Base-by-base conservation (phyloP, 352 stramenopile genomes). In the Globisporangium sylvaticum region DNA sequence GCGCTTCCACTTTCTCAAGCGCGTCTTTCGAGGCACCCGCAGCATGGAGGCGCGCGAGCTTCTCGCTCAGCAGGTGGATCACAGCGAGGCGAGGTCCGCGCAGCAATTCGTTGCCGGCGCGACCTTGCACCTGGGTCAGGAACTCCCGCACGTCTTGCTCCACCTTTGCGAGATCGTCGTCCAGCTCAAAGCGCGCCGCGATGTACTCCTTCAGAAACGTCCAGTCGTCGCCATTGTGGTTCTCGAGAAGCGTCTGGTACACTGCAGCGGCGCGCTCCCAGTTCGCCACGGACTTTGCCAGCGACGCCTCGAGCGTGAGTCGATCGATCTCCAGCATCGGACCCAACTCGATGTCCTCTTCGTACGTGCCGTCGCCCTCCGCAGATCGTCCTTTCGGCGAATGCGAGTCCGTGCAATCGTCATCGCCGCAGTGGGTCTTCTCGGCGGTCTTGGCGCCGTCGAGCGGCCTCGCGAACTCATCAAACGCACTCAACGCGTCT, bases 141-240 rank as follows among this genome's bases (percentile, higher is more conserved):
- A 89, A 86, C 0, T 42, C 66, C 9, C 73, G 60, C 12, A 84
- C 56, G 37, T 81, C 59, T 34, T 78, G 65, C 20, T 73, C 65
- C 1, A 88, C 66, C 22, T 48, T 18, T n/a, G 65, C 65, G 10
- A 75, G 12, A 25, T 70, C 73, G 18, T 62, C 66, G 46, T 70
- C 71, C 22, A 84, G 63, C 39, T 84, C 44, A 24, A 92, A 83
- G 46, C 71, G 71, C 27, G 80, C 81, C 25, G 67, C 72, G 32
- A 93, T 82, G 61, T 84, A 91, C 24, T 85, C 78, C 18, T 78
- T 83, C 25, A 93, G 73, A 74, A 92, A 94, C 9, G 76, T 84
- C 88, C 88, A 95, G 72, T 95, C 88, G 65, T 95, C 88, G 0
- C 80, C 83, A 65, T 92, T 92, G 68, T 79, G 88, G 20, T 87